phyloP scores from a whole-genome alignment of 805 yeast genomes.

The Kregervanrija fluxuum region DNA sequence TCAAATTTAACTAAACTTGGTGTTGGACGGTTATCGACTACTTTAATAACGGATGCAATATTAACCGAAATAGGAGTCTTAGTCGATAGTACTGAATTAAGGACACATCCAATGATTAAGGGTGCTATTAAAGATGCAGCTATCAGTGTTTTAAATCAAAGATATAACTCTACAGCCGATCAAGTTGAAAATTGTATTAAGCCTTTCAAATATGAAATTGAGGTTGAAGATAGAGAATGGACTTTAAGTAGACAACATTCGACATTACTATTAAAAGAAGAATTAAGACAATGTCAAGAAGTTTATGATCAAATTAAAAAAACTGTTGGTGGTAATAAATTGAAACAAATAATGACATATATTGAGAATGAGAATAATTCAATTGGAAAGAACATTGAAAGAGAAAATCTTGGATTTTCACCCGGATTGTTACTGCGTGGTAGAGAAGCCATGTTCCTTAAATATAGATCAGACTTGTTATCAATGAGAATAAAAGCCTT shows the following conservation, averaged over 20 bases:
- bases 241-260: conserved; percentile 71
- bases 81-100: conserved; percentile 65
- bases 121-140: conserved; percentile 83
- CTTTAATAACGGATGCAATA: conserved; percentile 73
- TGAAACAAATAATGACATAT: conserved; percentile 76
- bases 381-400: conserved; percentile 34
- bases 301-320: conserved; percentile 53
- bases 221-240: conserved; percentile 96
- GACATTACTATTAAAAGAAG: conserved; percentile 67
- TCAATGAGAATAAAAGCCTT: conserved; percentile 71
- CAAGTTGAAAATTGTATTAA: conserved; percentile 98
- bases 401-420: conserved; percentile 82
- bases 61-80: conserved; percentile 70
- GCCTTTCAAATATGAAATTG: conserved; percentile 96
- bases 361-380: conserved; percentile 39
- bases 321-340: conserved; percentile 76
- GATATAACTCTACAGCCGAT: conserved; percentile 89
- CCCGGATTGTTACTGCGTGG: conserved; percentile 69
- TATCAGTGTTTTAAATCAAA: conserved; percentile 61
- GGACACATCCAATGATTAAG: conserved; percentile 81
- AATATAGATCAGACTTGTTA: conserved; percentile 63
- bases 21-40: conserved; percentile 84
- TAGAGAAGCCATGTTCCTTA: conserved; percentile 73
- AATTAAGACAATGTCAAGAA: conserved; percentile 70
- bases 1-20: conserved; percentile 87